A percentile compares a stretch with the other conserved stretches of the same genome.
phyloP scores from a whole-genome alignment of 352 stramenopile species.

The Globisporangium viniferum region DNA sequence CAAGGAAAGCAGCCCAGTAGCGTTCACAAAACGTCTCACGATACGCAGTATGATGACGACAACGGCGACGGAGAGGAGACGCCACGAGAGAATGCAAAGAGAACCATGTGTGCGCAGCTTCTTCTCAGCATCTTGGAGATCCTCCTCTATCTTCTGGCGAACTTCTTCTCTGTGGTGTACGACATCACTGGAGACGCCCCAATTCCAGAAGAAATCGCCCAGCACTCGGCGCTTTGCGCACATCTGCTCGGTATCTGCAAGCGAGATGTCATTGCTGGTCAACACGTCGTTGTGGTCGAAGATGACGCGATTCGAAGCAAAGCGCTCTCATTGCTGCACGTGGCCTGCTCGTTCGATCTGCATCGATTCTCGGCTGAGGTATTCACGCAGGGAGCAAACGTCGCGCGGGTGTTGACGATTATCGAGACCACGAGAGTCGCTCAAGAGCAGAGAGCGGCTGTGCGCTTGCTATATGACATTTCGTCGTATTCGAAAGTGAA shows the following conservation, averaged over 20 bases:
- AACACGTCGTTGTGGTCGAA: constrained; percentile 14
- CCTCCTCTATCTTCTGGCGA: constrained; percentile 16
- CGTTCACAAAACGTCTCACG: background rate
- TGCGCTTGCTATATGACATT: constrained; percentile 23
- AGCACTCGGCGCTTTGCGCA: constrained; percentile 11
- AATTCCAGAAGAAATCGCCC: constrained; percentile 2
- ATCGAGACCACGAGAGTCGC: constrained; percentile 22
- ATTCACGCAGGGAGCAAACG: constrained; percentile 19
- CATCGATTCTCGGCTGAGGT: constrained; percentile 20
- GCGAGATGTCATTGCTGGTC: background rate
- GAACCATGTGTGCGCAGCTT: background rate
- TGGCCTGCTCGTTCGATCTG: constrained; percentile 30
- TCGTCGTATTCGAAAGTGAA: constrained; percentile 19
- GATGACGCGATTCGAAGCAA: constrained; percentile 19
- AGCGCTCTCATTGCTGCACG: constrained; percentile 22
- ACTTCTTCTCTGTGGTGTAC: constrained; percentile 17
- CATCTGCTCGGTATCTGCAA: constrained; percentile 15
- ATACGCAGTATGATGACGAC: background rate
- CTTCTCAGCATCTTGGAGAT: constrained; percentile 15
- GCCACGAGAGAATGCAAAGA: background rate
- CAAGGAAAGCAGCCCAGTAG: background rate
- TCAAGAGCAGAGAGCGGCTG: constrained; percentile 23
- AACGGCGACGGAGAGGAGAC: background rate
- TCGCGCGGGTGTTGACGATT: constrained; percentile 27
- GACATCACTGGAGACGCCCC: background rate